Evolutionary conservation across 2,329 filamentous ascomycete genomes (phyloP).

Genomic region (Cladosporium sphaerospermum): DNA sequence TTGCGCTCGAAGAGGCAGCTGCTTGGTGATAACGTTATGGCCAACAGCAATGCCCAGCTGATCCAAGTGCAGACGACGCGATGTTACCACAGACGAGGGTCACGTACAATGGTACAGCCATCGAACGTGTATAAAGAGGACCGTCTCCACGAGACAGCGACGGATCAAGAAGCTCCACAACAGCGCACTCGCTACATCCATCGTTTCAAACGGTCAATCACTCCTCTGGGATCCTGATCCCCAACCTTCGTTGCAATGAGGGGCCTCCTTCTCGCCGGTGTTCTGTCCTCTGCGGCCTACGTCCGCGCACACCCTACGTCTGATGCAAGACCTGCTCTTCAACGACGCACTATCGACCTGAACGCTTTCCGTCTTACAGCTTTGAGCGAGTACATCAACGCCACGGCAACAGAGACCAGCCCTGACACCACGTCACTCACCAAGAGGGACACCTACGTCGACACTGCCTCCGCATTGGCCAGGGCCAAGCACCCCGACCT

Average conservation of each 20-base stretch:
- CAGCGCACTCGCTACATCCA: not conserved
- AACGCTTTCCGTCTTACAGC: constrained; percentile 29
- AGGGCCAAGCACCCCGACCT: constrained; percentile 31
- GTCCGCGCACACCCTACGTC: constrained; percentile 9
- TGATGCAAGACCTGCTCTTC: constrained; percentile 2
- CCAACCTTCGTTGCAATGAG: constrained; percentile 1
- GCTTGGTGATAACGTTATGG: constrained; percentile 6
- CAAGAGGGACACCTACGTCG: constrained; percentile 23
- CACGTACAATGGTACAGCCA: not conserved
- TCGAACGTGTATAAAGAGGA: not conserved
- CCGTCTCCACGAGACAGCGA: not conserved
- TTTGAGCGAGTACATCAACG: constrained; percentile 17
- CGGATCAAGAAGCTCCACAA: too few relatives aligned
- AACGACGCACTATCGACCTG: constrained; percentile 26
- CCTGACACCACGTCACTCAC: not conserved
- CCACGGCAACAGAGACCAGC: constrained; percentile 15
- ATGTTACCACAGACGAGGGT: constrained; percentile 1
- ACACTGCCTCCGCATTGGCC: constrained; percentile 30
- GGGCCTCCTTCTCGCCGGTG: constrained; percentile 7
- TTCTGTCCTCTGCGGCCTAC: constrained; percentile 6
- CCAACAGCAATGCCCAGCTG: constrained; percentile 2
- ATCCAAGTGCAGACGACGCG: not conserved
- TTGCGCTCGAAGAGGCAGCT: constrained; percentile 7
- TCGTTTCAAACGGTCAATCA: not conserved
- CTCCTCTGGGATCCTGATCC: constrained; percentile 1